Conservation (phyloP, 202 grass and related monocot species). For the Zizania palustris region DNA sequence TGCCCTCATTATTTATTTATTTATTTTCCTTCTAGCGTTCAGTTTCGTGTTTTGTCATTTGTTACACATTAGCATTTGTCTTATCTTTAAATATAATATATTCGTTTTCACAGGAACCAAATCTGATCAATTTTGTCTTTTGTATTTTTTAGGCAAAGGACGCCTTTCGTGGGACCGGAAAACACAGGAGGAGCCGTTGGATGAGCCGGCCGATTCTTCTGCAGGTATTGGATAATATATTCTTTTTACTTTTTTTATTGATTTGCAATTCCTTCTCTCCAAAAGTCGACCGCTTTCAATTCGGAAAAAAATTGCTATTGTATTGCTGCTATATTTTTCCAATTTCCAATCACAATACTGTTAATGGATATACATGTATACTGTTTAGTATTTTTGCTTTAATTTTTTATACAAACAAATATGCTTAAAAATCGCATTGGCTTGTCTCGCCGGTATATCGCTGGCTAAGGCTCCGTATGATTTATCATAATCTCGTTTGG, state of each 20-base stretch:
- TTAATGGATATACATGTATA: background rate
- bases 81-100: no score
- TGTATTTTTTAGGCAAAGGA: background rate
- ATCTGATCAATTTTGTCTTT: background rate
- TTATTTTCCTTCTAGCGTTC: no score
- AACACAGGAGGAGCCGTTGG: background rate
- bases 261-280: background rate
- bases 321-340: background rate
- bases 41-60: no score
- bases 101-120: background rate
- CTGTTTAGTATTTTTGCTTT: no score
- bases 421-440: no score
- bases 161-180: conserved; percentile 5
- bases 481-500: no score
- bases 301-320: no score
- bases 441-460: background rate
- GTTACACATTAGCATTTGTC: no score
- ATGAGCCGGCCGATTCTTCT: background rate
- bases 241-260: background rate
- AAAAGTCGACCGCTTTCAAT: background rate
- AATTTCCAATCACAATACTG: background rate
- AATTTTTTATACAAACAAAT: no score
- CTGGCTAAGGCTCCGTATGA: no score
- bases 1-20: no score
- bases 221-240: background rate